Evolutionary conservation across 805 yeast species (phyloP).

Genomic region (Candida adriatica): DNA sequence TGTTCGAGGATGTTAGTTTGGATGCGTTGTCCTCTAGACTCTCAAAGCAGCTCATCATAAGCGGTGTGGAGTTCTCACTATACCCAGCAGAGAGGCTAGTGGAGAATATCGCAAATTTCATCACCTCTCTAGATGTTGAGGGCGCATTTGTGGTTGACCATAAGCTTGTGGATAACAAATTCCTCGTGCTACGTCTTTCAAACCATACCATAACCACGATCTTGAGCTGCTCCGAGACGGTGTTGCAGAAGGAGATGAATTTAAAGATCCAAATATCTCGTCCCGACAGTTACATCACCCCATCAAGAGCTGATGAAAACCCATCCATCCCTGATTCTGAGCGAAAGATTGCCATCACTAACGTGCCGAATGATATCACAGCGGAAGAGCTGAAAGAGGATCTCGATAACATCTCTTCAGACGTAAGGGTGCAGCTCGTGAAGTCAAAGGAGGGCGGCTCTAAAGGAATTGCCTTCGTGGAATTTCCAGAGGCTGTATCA

Average conservation of each 20-base stretch:
- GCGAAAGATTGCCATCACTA: slow-evolving; percentile 38
- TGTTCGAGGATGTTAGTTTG: slow-evolving; percentile 27
- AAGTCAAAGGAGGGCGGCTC: slow-evolving; percentile 41
- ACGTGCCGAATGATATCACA: slow-evolving; percentile 36
- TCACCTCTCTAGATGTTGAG: slow-evolving; percentile 37
- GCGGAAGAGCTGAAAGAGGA: slow-evolving; percentile 38
- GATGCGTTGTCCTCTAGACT: slow-evolving; percentile 23
- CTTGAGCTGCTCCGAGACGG: slow-evolving; percentile 36
- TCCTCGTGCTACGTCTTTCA: slow-evolving; percentile 44
- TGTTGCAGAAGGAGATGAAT: slow-evolving; percentile 27
- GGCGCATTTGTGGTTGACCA: slow-evolving; percentile 33
- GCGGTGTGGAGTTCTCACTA: slow-evolving; percentile 25
- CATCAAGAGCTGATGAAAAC: slow-evolving; percentile 12
- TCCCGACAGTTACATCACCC: slow-evolving; percentile 40
- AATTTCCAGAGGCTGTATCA: slow-evolving; percentile 21
- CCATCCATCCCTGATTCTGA: slow-evolving; percentile 30
- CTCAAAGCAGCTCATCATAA: slow-evolving; percentile 23
- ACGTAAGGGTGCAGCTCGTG: slow-evolving; percentile 3
- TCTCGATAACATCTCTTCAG: slow-evolving; percentile 27
- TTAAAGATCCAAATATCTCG: slow-evolving; percentile 29
- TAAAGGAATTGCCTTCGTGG: slow-evolving; percentile 53
- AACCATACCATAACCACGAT: slow-evolving; percentile 50
- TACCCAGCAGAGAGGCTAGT: slow-evolving; percentile 32
- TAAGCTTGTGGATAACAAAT: slow-evolving; percentile 26
- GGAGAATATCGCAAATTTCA: slow-evolving; percentile 37